Conservation (phyloP, 768 basidiomycete genomes). For the Boletales sp. region DNA sequence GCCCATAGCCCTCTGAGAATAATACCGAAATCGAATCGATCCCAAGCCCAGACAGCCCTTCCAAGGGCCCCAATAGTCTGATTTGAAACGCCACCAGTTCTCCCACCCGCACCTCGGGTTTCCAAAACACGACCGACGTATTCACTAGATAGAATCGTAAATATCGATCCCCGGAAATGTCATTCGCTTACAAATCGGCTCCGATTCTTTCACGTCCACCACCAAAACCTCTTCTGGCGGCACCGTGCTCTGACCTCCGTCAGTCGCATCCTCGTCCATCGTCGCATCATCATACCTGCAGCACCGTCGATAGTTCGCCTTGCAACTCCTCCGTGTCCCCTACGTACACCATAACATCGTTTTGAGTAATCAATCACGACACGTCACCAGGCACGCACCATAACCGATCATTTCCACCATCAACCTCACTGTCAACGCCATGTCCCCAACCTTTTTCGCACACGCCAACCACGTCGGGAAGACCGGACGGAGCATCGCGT, state of each 20-base stretch:
- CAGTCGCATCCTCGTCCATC: no score
- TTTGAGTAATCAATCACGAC: background rate
- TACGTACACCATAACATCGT: constrained; percentile 25
- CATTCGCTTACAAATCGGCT: constrained; percentile 52
- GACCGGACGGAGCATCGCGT: constrained; percentile 66
- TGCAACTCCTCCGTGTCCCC: constrained; percentile 52
- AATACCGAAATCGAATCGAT: constrained; percentile 58
- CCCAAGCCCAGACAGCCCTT: constrained; percentile 53
- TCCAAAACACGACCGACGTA: constrained; percentile 69
- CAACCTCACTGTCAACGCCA: constrained; percentile 72
- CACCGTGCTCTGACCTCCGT: constrained; percentile 57
- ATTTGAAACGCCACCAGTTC: constrained; percentile 75
- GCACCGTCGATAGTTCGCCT: constrained; percentile 68
- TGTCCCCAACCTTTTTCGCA: constrained; percentile 72
- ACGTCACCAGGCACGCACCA: constrained; percentile 40
- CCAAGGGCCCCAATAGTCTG: constrained; percentile 49
- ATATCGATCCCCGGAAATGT: background rate
- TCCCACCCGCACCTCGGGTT: constrained; percentile 53
- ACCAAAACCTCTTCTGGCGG: constrained; percentile 59
- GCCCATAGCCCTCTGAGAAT: constrained; percentile 48
- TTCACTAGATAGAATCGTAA: constrained; percentile 46
- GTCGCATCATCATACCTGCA: constrained; percentile 48
- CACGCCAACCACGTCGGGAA: constrained; percentile 80
- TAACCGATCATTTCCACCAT: constrained; percentile 81
- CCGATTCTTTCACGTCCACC: constrained; percentile 61